Percentiles rank a stretch among this genome's conserved stretches.
phyloP scores from a whole-genome alignment of 1,139 yeast species.

The Candida dubliniensis region DNA sequence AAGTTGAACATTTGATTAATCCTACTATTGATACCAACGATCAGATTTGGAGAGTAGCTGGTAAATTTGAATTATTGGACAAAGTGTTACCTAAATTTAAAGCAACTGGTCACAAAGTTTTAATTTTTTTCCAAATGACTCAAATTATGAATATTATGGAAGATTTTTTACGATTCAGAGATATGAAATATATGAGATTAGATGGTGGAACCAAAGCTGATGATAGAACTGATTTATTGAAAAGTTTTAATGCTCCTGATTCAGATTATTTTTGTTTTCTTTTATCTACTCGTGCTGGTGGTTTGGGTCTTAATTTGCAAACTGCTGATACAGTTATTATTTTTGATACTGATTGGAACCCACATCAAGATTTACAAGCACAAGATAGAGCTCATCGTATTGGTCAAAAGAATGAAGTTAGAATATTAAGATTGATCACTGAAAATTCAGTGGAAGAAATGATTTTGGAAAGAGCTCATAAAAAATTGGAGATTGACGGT shows the following conservation, averaged over 20 bases:
- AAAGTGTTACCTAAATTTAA: slow-evolving; percentile 73
- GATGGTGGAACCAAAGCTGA: slow-evolving; percentile 86
- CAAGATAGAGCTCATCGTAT: slow-evolving; percentile 91
- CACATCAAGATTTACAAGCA: slow-evolving; percentile 90
- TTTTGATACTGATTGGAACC: slow-evolving; percentile 90
- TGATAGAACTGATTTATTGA: slow-evolving; percentile 71
- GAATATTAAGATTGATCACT: slow-evolving; percentile 76
- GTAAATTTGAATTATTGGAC: slow-evolving; percentile 77
- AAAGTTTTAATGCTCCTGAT: slow-evolving; percentile 66
- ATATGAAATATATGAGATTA: slow-evolving; percentile 69
- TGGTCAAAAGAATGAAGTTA: slow-evolving; percentile 84
- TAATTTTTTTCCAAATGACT: slow-evolving; percentile 85
- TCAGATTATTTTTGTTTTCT: slow-evolving; percentile 78
- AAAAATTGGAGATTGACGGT: slow-evolving; percentile 82
- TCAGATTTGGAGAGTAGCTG: slow-evolving; percentile 72
- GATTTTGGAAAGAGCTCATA: slow-evolving; percentile 78
- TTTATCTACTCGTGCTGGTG: slow-evolving; percentile 87
- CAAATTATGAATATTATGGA: slow-evolving; percentile 90
- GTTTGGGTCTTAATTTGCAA: slow-evolving; percentile 80
- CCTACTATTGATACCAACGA: slow-evolving; percentile 72
- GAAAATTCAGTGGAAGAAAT: slow-evolving; percentile 83
- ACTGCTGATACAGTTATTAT: slow-evolving; percentile 88
- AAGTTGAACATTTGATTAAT: slow-evolving; percentile 83
- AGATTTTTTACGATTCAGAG: slow-evolving; percentile 66
- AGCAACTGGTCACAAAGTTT: slow-evolving; percentile 73